phyloP scores from a whole-genome alignment of 768 basidiomycete genomes.

The Rhodotorula sphaerocarpa region DNA sequence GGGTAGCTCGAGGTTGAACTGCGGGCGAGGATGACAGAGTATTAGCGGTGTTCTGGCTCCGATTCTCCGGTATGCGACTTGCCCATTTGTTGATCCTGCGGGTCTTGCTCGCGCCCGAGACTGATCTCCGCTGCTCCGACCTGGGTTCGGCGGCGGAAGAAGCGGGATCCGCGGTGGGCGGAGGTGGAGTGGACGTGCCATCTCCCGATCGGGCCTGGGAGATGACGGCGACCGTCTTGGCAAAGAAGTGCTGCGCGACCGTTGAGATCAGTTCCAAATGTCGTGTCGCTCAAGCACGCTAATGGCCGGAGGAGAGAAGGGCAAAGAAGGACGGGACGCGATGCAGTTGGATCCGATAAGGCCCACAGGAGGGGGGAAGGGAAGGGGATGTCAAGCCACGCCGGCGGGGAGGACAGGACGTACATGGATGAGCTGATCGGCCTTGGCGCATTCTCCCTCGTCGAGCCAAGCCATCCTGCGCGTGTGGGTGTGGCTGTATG shows the following conservation, averaged over 20 bases:
- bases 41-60: too few relatives aligned
- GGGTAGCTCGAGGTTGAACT: constrained; percentile 40
- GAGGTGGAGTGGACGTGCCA: too few relatives aligned
- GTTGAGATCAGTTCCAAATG: too few relatives aligned
- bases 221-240: constrained; percentile 36
- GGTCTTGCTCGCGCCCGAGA: neutral
- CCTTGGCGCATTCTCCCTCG: constrained; percentile 4
- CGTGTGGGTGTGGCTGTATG: neutral
- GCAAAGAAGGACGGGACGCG: too few relatives aligned
- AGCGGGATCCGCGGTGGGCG: too few relatives aligned
- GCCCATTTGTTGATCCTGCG: constrained; percentile 36
- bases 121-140: neutral
- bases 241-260: constrained; percentile 35
- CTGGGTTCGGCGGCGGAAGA: neutral
- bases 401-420: neutral
- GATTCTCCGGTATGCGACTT: neutral
- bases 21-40: neutral
- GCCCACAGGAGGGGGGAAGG: too few relatives aligned
- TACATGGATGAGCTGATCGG: constrained; percentile 34
- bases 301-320: neutral
- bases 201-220: constrained; percentile 25
- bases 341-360: too few relatives aligned
- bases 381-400: too few relatives aligned
- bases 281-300: too few relatives aligned
- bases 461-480: neutral